Percentiles rank a stretch among this genome's conserved stretches.
These are phyloP conservation scores for Trypanosoma platydactyli DNA, from an alignment of 208 protist genomes.

Conservation along the genomic window DNA sequence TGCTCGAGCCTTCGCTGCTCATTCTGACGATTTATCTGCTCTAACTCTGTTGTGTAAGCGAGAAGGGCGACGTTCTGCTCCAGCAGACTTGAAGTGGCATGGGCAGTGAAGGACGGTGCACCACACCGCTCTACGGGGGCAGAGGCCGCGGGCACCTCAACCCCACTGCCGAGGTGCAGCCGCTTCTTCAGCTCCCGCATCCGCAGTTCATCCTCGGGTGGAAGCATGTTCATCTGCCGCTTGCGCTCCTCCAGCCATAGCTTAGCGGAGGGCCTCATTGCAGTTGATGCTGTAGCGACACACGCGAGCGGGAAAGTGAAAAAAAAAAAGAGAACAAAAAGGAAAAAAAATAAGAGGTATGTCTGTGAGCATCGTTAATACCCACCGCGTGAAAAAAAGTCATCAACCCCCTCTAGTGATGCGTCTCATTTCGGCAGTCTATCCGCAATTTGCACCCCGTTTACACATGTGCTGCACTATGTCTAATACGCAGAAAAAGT, in stretches of 20 bases:
- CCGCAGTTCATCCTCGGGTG: conserved; percentile 14
- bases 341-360: too few relatives aligned
- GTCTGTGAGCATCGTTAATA: too few relatives aligned
- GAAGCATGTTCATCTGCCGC: conserved; percentile 1
- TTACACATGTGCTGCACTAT: too few relatives aligned
- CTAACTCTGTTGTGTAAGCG: not conserved
- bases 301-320: not conserved
- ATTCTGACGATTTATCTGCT: not conserved
- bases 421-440: too few relatives aligned
- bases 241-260: conserved; percentile 19
- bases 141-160: not conserved
- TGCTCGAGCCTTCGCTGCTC: not conserved
- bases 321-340: conserved; percentile 4
- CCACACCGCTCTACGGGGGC: not conserved
- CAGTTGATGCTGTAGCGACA: not conserved
- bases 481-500: too few relatives aligned
- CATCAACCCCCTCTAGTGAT: too few relatives aligned
- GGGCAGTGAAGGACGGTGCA: not conserved
- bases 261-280: conserved; percentile 12
- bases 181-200: conserved; percentile 8
- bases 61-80: conserved; percentile 7
- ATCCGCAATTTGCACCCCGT: too few relatives aligned
- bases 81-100: not conserved
- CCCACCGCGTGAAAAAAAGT: too few relatives aligned
- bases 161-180: not conserved